These are phyloP conservation scores for Dryadomyces quercus-mongolicae DNA, from an alignment of 2,329 filamentous ascomycete species.

Conservation along the genomic window DNA sequence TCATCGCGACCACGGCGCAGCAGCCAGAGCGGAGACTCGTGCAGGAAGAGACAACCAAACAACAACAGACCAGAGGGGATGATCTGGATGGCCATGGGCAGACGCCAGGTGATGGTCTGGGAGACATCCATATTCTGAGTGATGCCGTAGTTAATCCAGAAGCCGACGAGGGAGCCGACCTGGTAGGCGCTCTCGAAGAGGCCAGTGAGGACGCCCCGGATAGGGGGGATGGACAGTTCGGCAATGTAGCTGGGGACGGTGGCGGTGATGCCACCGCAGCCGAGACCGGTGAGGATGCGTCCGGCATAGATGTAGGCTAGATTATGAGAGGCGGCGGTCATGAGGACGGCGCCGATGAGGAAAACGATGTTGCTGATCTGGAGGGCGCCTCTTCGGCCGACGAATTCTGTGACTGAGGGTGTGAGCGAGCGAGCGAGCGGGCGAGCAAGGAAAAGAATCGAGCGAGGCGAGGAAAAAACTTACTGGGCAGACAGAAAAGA, in stretches of 20 bases:
- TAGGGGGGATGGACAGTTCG: conserved; percentile 46
- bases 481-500: conserved; percentile 14
- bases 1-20: conserved; percentile 28
- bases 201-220: conserved; percentile 44
- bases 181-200: conserved; percentile 41
- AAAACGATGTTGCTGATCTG: conserved; percentile 21
- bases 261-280: conserved; percentile 43
- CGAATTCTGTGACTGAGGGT: not conserved
- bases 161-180: conserved; percentile 37
- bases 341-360: conserved; percentile 30
- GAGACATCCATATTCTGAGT: conserved; percentile 23
- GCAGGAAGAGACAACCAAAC: conserved; percentile 29
- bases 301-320: conserved; percentile 36
- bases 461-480: not conserved
- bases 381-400: conserved; percentile 6
- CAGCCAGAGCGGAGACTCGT: conserved; percentile 28
- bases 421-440: too few species aligned
- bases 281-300: conserved; percentile 44
- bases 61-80: conserved; percentile 31
- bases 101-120: conserved; percentile 26
- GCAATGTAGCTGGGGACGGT: conserved; percentile 52
- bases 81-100: conserved; percentile 35
- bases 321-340: conserved; percentile 27
- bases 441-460: not conserved
- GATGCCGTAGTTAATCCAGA: conserved; percentile 34